Evolutionary conservation across 345 rosid species (phyloP).

Genomic region (Aquilaria sinensis): DNA sequence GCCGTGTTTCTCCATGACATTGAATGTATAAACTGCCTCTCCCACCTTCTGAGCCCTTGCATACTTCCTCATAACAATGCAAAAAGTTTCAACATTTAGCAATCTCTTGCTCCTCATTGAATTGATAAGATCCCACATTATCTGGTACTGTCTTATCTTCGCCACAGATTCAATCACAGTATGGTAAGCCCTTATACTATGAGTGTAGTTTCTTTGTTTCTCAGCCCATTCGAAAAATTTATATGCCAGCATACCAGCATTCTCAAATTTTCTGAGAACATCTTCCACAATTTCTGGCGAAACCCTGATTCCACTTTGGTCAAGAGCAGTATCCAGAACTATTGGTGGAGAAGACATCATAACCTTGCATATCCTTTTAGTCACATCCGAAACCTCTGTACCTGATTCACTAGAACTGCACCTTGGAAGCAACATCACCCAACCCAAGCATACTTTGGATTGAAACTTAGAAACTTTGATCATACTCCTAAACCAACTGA

Average conservation of each 20-base stretch:
- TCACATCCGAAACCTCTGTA: conserved; percentile 31
- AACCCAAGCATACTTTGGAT: conserved; percentile 17
- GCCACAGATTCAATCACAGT: conserved; percentile 67
- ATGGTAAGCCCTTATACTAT: conserved; percentile 66
- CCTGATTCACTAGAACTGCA: conserved; percentile 30
- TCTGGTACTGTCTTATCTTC: conserved; percentile 77
- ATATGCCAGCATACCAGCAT: conserved; percentile 85
- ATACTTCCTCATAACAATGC: conserved; percentile 87
- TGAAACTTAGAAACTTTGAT: conserved; percentile 15
- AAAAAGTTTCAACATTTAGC: conserved; percentile 74
- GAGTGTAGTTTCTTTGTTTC: conserved; percentile 67
- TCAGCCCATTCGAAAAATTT: conserved; percentile 91
- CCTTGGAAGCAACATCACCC: conserved; percentile 21
- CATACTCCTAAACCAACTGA: conserved; percentile 5
- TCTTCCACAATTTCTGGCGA: conserved; percentile 58
- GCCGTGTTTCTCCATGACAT: conserved; percentile 77
- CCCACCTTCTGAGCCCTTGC: conserved; percentile 74
- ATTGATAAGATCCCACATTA: conserved; percentile 84
- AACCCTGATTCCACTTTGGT: conserved; percentile 54
- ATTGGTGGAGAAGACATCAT: conserved; percentile 56
- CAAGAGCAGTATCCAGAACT: conserved; percentile 65
- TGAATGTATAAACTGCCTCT: conserved; percentile 77
- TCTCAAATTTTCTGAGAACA: conserved; percentile 56
- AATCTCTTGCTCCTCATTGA: conserved; percentile 62
- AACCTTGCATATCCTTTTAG: conserved; percentile 44